phyloP scores from a whole-genome alignment of 352 stramenopile genomes.

The Phytopythium aichiense region DNA sequence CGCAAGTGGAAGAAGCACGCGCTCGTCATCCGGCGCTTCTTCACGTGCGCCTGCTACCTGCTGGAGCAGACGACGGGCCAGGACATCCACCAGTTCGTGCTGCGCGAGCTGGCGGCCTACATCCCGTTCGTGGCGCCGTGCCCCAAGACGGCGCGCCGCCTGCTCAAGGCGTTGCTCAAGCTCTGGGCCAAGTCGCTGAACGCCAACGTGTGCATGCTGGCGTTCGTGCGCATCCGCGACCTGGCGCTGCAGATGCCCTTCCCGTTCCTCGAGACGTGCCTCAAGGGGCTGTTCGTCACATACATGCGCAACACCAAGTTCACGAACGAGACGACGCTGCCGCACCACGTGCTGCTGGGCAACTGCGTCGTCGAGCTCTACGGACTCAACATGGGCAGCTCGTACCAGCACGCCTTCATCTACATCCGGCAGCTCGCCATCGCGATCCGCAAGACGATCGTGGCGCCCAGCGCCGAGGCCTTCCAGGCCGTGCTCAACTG shows the following conservation, averaged over 20 bases:
- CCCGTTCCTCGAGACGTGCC: slow-evolving; percentile 94
- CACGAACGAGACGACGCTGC: slow-evolving; percentile 82
- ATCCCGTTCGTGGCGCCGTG: slow-evolving; percentile 64
- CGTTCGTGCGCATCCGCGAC: slow-evolving; percentile 96
- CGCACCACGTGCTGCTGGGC: slow-evolving; percentile 89
- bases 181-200: slow-evolving; percentile 84
- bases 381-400: slow-evolving; percentile 92
- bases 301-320: slow-evolving; percentile 97
- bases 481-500: slow-evolving; percentile 93
- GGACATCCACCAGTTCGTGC: slow-evolving; percentile 79
- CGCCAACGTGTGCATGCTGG: slow-evolving; percentile 84
- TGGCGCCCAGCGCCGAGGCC: slow-evolving; percentile 88
- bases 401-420: slow-evolving; percentile 99
- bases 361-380: slow-evolving; percentile 99
- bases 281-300: slow-evolving; percentile 95
- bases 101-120: slow-evolving; percentile 79
- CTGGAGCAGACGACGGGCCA: slow-evolving; percentile 83
- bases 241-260: slow-evolving; percentile 94
- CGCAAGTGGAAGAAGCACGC: slow-evolving; percentile 78
- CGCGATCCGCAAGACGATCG: slow-evolving; percentile 95
- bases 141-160: slow-evolving; percentile 51
- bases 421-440: slow-evolving; percentile 99
- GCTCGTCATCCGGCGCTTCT: slow-evolving; percentile 89
- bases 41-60: slow-evolving; percentile 90
- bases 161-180: slow-evolving; percentile 85